Base-by-base conservation (phyloP, 768 basidiomycete species). In the Roridomyces roridus region DNA sequence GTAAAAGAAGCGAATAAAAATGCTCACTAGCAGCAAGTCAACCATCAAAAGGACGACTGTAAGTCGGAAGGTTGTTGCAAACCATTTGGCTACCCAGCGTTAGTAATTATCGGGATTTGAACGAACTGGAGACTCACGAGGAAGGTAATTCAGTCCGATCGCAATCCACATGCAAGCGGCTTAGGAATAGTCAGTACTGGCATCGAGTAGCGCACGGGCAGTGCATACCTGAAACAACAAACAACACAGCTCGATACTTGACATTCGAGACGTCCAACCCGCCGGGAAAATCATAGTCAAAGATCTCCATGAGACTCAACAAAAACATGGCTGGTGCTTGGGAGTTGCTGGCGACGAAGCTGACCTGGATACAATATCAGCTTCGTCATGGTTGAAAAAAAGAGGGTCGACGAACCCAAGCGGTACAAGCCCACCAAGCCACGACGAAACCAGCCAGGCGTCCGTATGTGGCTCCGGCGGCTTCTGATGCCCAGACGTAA, bases 141-240 rank as follows among this genome's bases (percentile, higher is more conserved):
- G 43, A 12, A 44, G 43, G 15, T 44, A 44, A 26, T 44, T 44
- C 5, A 44, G 43, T 26, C 4, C 43, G 10, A 44, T 15, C 15
- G 43, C 43, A 44, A 44, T 44, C 43, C 43, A 44, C 43, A 44
- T 44, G 43, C 43, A 44, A 10, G 24, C 43, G 7, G 31, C 31
- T 34, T 34, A 34, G 31, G 31, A 26, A 44, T 21, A 26, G 43
- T 10, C 15, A 34, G 15, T 34, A 34, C 15, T n/a, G n/a, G 31
- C 10, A 34, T 34, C 11, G 3, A 34, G 15, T 34, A 15, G 31
- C 31, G 10, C 31, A 8, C 15, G 31, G 10, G 31, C 15, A 34
- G 31, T 11, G 11, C 31, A 15, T 34, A 34, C 31, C 31, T 34
- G 31, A 44, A 24, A 44, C 43, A 6, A 26, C 43, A 18, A 44